Conservation (phyloP, 129 eudicot species). For the Logfia minima region DNA sequence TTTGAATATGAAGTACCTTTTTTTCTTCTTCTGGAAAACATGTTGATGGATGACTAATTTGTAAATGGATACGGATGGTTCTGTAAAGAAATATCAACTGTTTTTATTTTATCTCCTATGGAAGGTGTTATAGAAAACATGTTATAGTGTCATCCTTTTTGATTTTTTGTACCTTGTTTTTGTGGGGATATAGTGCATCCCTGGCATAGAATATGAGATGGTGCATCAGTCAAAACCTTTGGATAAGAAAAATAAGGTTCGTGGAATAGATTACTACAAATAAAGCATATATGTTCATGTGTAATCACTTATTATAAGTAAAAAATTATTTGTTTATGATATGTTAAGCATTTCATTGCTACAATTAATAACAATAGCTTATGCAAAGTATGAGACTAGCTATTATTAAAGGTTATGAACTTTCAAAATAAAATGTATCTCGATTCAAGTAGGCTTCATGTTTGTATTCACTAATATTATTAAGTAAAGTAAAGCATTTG, state of each 20-base stretch:
- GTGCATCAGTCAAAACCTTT: not conserved
- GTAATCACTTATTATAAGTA: no score
- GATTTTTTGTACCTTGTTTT: no score
- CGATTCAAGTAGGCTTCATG: no score
- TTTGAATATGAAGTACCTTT: not conserved
- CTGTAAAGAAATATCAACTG: not conserved
- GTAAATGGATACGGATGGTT: slow-evolving; percentile 2
- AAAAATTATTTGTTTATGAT: no score
- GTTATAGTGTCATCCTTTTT: not conserved
- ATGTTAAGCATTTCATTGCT: no score
- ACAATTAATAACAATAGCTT: no score
- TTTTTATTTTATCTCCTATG: not conserved
- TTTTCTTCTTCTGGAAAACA: not conserved
- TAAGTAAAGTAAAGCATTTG: no score
- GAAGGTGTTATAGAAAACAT: no score
- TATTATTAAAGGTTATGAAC: no score
- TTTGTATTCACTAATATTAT: no score
- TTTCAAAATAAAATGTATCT: no score
- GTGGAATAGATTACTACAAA: not conserved
- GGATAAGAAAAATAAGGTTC: not conserved
- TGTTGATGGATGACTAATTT: not conserved
- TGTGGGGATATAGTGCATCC: not conserved
- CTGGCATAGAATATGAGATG: not conserved
- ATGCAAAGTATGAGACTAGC: no score
- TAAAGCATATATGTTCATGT: not conserved